Percentiles rank a stretch among this genome's conserved stretches.
Evolutionary conservation across 495 filamentous ascomycete genomes (phyloP).

Genomic region (Cercophora scortea): DNA sequence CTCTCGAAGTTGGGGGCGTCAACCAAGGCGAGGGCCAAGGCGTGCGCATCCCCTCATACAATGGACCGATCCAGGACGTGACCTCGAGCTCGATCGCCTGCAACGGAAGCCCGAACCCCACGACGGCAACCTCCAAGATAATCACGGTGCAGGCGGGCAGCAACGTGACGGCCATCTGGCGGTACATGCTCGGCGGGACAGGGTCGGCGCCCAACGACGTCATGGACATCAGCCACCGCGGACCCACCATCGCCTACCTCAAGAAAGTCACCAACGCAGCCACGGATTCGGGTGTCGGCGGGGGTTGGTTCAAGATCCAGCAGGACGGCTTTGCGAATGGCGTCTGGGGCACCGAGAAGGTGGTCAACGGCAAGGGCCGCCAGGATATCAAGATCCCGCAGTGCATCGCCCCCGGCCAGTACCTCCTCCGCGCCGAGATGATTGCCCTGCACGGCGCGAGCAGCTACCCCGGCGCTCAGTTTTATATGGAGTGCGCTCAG

Average conservation of each 20-base stretch:
- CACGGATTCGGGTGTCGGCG: conserved; percentile 31
- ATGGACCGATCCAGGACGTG: conserved; percentile 46
- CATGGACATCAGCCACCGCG: conserved; percentile 38
- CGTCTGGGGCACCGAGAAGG: conserved; percentile 35
- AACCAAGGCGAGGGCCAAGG: conserved; percentile 20
- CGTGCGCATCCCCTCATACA: conserved; percentile 22
- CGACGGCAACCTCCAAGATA: conserved; percentile 26
- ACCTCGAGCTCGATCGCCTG: conserved; percentile 42
- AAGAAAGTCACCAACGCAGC: conserved; percentile 42
- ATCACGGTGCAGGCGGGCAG: conserved; percentile 24
- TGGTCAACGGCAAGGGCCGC: conserved; percentile 40
- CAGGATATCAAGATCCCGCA: conserved; percentile 36
- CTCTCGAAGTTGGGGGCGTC: conserved; percentile 20
- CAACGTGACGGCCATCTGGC: conserved; percentile 34
- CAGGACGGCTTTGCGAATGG: conserved; percentile 33
- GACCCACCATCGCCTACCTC: conserved; percentile 41
- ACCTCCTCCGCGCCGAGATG: conserved; percentile 47
- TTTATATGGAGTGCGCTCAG: conserved; percentile 47
- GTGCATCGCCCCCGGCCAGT: conserved; percentile 39
- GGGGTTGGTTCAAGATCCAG: conserved; percentile 46
- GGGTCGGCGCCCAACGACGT: conserved; percentile 34
- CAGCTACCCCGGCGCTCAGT: conserved; percentile 38
- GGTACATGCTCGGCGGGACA: conserved; percentile 34
- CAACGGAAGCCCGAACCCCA: conserved; percentile 50
- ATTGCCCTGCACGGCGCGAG: conserved; percentile 44